Base-by-base conservation (phyloP, 2,329 filamentous ascomycete genomes). In the Geoglossum cookeanum region DNA sequence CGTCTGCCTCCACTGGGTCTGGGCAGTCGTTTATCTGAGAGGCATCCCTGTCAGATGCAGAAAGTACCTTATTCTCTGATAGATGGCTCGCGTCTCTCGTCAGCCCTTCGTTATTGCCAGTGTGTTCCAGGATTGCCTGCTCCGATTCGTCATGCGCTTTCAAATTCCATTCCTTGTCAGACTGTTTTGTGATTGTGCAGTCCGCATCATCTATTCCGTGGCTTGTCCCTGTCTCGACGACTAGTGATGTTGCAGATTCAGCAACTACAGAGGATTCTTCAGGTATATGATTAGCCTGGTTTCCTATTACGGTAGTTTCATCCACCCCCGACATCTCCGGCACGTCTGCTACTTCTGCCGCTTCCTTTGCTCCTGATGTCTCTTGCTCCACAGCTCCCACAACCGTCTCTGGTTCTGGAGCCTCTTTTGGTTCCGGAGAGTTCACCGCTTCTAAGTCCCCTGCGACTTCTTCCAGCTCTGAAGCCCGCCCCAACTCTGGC, bases 251-350 rank as follows among this genome's bases (percentile, higher is more conserved):
- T 11, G 13, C 39, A 15, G 7, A 15, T 42, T 8, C 13, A 15
- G 13, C 13, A 42, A 15, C 7, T 42, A 15, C 39, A 3, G 42
- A 3, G 5, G n/a, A 4, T 45, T 6, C 42, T 17, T 22, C 13
- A 45, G 42, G 42, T 9, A 42, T 15, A 15, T 4, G 7, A 42
- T 42, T 15, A 15, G 13, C 13, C 11, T 3, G 6, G n/a, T 13
- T 7, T 42, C n/a, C 39, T 42, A 4, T 15, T 42, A 6, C 42
- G 6, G 1, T 22, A 45, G 42, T 22, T 22, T 22, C n/a, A 17
- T 22, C 42, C 32, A 60, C 59, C 30, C 62, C 48, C 39, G 63
- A 63, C 13, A 63, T 37, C 27, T 65, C 63, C 39, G 39, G 11
- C 4, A 15, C 42, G n/a, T 45, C 42, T 45, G n/a, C n/a, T 22